These are phyloP conservation scores for Yamadazyma scolyti DNA, from an alignment of 805 yeast genomes.

Conservation along the genomic window DNA sequence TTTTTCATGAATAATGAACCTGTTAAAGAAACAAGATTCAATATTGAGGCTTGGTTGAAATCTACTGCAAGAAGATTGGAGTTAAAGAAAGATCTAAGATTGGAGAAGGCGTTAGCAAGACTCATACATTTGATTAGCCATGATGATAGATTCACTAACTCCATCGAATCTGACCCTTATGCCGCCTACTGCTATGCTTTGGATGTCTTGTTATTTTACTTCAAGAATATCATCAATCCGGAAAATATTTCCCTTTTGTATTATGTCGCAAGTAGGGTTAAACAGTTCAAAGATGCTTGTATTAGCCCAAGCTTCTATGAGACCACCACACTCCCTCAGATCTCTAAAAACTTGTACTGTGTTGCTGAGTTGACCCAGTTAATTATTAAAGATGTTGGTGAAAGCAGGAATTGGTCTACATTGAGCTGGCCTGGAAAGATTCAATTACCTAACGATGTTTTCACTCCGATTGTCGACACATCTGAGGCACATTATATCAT, in stretches of 20 bases:
- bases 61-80: constrained; percentile 47
- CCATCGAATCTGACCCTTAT: constrained; percentile 22
- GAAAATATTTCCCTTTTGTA: constrained; percentile 71
- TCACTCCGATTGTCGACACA: constrained; percentile 54
- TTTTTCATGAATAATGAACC: constrained; percentile 82
- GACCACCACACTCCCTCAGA: constrained; percentile 15
- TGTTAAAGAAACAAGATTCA: constrained; percentile 41
- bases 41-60: constrained; percentile 66
- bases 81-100: constrained; percentile 38
- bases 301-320: constrained; percentile 28
- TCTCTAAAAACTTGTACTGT: constrained; percentile 48
- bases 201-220: constrained; percentile 56
- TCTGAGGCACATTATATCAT: constrained; percentile 57
- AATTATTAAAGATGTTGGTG: constrained; percentile 55
- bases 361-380: constrained; percentile 74
- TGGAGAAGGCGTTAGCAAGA: constrained; percentile 67
- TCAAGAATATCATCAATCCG: constrained; percentile 56
- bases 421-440: constrained; percentile 81
- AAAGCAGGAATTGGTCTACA: constrained; percentile 60
- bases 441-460: constrained; percentile 66
- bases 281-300: constrained; percentile 66
- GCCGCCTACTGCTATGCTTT: constrained; percentile 51
- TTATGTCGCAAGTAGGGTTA: constrained; percentile 73
- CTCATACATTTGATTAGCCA: constrained; percentile 70
- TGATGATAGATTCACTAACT: constrained; percentile 48